Evolutionary conservation across 768 basidiomycete species (phyloP), one percentile per base, ranked within the genome.

Genomic region (Nidula microcarpa): DNA sequence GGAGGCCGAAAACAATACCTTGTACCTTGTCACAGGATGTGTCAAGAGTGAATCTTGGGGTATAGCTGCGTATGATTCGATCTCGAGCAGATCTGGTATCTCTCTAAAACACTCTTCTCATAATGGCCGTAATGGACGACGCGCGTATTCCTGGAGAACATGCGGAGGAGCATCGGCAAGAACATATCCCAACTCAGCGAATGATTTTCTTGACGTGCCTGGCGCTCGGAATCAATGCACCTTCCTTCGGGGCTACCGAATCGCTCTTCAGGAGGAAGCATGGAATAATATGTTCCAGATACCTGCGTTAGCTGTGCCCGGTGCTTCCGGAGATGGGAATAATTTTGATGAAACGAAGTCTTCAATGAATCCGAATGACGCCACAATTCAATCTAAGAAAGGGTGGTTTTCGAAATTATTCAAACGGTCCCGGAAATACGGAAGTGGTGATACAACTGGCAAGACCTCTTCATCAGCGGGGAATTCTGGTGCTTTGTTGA

Each of bases 11-110:
- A 61, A 60, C 30, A 55, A 58, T 8, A 37, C 56, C 4, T 46
- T 63, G 3, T 63, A 61, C 52, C 47, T 63, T 43, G 53, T 63
- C 49, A 63, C 62, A 16, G 62, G 62, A 5, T 58, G 51, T 41
- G 57, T 61, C 33, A 63, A 63, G 47, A 43, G 59, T 1, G 33
- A 33, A 4, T 54, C 51, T 6, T 58, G 62, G 57, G 62, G 54
- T 3, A 58, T 56, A 3, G 60, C 57, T 5, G 18, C 59, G 1
- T 60, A 60, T 37, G 43, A 57, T 33, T 11, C 34, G 35, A 18
- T 4, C 14, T 23, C 18, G 8, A 18, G 18, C 18, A 10, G 18
- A 23, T 11, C 44, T 11, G 9, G 9, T 11, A 8, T 45, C 18
- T 23, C 44, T 11, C 44, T 9, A 9, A 8, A 17, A 10, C 44